Evolutionary conservation across 495 filamentous ascomycete species (phyloP).

Genomic region (Neurospora sp.): DNA sequence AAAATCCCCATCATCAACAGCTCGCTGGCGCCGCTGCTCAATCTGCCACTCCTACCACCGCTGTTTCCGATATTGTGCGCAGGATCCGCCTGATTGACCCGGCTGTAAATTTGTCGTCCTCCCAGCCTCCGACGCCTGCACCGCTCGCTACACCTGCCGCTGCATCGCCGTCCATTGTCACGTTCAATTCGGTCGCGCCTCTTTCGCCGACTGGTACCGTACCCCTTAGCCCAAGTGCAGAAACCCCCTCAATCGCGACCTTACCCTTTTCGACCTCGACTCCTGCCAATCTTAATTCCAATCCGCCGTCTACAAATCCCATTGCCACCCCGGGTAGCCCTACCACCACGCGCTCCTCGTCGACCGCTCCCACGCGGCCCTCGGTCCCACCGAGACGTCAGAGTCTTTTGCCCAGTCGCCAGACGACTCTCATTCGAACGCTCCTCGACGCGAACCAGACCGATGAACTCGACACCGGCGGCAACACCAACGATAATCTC

Average conservation of each 20-base stretch:
- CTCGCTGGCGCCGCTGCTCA: neutral
- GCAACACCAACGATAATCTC: constrained; percentile 22
- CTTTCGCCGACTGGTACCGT: neutral
- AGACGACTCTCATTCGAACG: constrained; percentile 36
- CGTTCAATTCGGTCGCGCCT: neutral
- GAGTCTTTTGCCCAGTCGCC: constrained; percentile 37
- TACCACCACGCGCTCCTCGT: constrained; percentile 9
- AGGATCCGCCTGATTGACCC: constrained; percentile 16
- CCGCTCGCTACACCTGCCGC: neutral
- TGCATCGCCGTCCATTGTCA: neutral
- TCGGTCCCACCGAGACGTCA: constrained; percentile 28
- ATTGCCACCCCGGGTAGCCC: constrained; percentile 2
- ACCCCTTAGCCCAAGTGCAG: neutral
- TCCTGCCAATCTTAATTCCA: neutral
- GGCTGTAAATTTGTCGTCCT: constrained; percentile 1
- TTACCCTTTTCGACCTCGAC: neutral
- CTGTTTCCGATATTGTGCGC: neutral
- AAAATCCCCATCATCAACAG: neutral
- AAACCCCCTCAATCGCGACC: neutral
- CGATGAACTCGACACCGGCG: constrained; percentile 20
- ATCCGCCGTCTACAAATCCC: constrained; percentile 1
- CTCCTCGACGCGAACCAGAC: constrained; percentile 28
- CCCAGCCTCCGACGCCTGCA: constrained; percentile 1
- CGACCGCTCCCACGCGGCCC: constrained; percentile 15
- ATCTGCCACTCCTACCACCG: neutral